phyloP scores from a whole-genome alignment of 2,329 filamentous ascomycete genomes.

The Fusarium bactridioides region DNA sequence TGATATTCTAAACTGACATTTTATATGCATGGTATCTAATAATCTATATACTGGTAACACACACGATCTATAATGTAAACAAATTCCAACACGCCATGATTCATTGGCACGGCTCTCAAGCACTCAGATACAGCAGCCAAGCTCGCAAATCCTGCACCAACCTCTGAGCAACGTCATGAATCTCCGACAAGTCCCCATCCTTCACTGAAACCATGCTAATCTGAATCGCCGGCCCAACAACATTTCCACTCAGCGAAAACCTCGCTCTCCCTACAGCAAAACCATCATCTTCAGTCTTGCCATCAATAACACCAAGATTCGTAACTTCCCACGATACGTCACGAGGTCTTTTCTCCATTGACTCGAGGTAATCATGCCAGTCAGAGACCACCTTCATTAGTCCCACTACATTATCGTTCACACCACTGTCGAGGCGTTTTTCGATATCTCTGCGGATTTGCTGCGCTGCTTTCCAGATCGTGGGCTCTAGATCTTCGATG shows the following conservation, averaged over 20 bases:
- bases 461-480: background rate
- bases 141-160: background rate
- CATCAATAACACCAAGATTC: background rate
- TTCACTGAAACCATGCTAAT: background rate
- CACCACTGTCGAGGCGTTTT: background rate
- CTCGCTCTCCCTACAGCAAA: background rate
- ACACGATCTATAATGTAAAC: accelerated
- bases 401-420: background rate
- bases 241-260: background rate
- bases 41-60: too few species aligned
- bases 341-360: background rate
- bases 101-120: background rate
- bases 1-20: background rate
- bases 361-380: background rate
- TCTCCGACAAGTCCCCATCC: background rate
- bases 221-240: slow-evolving; percentile 1
- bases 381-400: background rate
- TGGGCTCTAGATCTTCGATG: background rate
- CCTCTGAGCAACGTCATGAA: background rate
- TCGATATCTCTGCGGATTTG: background rate
- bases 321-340: slow-evolving; percentile 3
- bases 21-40: background rate
- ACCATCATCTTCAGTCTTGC: background rate
- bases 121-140: background rate
- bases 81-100: accelerated